phyloP scores from a whole-genome alignment of 352 stramenopile species.

The Pythium periplocum region DNA sequence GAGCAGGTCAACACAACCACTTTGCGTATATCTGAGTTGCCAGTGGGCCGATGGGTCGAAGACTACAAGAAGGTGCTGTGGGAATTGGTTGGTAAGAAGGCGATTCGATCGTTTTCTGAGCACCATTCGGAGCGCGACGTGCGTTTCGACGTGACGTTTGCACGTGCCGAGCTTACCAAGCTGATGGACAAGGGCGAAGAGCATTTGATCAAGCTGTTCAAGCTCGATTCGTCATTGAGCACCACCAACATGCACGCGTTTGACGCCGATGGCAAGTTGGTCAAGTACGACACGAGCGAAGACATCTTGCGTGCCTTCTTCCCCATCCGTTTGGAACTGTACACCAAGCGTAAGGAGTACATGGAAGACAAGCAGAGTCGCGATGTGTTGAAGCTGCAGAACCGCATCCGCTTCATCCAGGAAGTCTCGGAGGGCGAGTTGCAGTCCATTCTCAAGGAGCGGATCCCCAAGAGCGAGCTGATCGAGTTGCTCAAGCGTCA shows the following conservation, averaged over 20 bases:
- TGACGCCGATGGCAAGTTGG: constrained; percentile 86
- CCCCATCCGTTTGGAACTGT: constrained; percentile 86
- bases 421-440: constrained; percentile 93
- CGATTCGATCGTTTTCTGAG: constrained; percentile 90
- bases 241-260: constrained; percentile 99
- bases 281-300: constrained; percentile 87
- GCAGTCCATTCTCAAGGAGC: constrained; percentile 82
- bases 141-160: constrained; percentile 73
- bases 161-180: constrained; percentile 80
- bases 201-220: constrained; percentile 87
- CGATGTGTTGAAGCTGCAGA: constrained; percentile 89
- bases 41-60: constrained; percentile 97
- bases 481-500: constrained; percentile 43
- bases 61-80: constrained; percentile 98
- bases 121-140: constrained; percentile 95
- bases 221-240: constrained; percentile 91
- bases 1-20: constrained; percentile 89
- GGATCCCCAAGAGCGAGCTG: constrained; percentile 56
- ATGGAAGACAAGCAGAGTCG: constrained; percentile 75
- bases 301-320: constrained; percentile 95
- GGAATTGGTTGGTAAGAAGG: constrained; percentile 84
- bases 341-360: constrained; percentile 78
- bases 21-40: constrained; percentile 95
- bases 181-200: constrained; percentile 33
- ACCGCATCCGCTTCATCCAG: constrained; percentile 97